Evolutionary conservation across 2,329 filamentous ascomycete genomes (phyloP).

Genomic region (Diplodia sapinea): DNA sequence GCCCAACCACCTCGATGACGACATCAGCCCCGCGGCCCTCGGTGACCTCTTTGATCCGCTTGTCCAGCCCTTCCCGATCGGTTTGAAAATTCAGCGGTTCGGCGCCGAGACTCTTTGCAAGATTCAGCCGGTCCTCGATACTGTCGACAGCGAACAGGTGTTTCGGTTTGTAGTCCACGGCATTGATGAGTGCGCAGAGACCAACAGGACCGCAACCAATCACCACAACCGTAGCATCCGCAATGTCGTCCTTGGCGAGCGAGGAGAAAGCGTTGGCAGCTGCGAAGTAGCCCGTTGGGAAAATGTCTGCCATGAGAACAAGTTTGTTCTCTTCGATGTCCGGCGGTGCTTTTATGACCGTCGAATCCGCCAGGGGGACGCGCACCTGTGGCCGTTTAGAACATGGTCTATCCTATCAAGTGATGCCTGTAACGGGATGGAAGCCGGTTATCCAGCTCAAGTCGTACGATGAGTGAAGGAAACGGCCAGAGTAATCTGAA

Average conservation of each 20-base stretch:
- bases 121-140: conserved; percentile 73
- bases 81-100: conserved; percentile 81
- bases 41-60: conserved; percentile 75
- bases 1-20: conserved; percentile 66
- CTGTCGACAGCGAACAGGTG: conserved; percentile 80
- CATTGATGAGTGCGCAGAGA: conserved; percentile 80
- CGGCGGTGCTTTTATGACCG: conserved; percentile 74
- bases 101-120: conserved; percentile 76
- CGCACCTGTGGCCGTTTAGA: conserved; percentile 47
- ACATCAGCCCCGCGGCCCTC: conserved; percentile 84
- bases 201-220: conserved; percentile 83
- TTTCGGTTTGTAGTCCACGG: conserved; percentile 75
- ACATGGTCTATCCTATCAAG: background rate
- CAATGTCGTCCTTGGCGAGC: conserved; percentile 62
- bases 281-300: conserved; percentile 82
- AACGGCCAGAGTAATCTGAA: too few species aligned
- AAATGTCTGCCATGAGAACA: conserved; percentile 91
- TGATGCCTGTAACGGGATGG: too few species aligned
- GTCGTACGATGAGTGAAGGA: too few species aligned
- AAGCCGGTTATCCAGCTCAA: too few species aligned
- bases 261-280: conserved; percentile 77
- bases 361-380: conserved; percentile 80
- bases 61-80: conserved; percentile 68
- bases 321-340: conserved; percentile 75
- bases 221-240: conserved; percentile 74